Evolutionary conservation across 2,329 filamentous ascomycete genomes (phyloP), one percentile per base, ranked within the genome.

Genomic region (Ilyonectria sp.): DNA sequence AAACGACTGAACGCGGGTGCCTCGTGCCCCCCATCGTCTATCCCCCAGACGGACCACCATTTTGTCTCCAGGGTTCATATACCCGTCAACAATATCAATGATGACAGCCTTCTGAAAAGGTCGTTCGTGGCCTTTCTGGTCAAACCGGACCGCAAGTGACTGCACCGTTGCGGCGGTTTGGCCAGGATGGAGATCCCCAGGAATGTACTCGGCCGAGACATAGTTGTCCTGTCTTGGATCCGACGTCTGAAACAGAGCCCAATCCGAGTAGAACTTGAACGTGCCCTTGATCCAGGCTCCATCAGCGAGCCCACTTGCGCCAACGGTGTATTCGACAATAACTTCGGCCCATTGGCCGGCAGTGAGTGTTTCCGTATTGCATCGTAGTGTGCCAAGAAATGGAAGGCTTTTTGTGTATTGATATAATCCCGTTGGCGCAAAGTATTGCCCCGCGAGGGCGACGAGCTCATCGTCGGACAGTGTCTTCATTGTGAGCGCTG

Each of bases 71-170:
- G 79, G 78, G 49, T 81, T 81, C 40, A 81, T 69, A 62, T 80
- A 81, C 0, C 79, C 79, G 55, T 81, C 79, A 1, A 80, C 76
- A 31, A 81, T 73, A 50, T 79, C 77, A 21, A 82, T 72, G 54
- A 81, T 80, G 37, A 81, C 72, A 37, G 80, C 80, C 65, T 82
- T 82, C 44, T 82, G 79, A 33, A 80, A 81, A 1, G 79, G 80
- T 8, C 79, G 63, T 67, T 81, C 79, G 47, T 81, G 79, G 19
- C 79, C 80, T 57, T 82, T 82, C 58, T 82, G 79, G 68, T 82
- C 79, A 56, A 81, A 81, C 6, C 79, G 74, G 5, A 81, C 76
- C 8, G 74, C 54, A 2, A 81, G 70, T 0, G 55, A 70, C 57
- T 81, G 79, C 0, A 81, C 78, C 2, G 79, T 81, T 1, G 80